Evolutionary conservation across 352 stramenopile genomes (phyloP).

Genomic region (Globisporangium paroecandrum): DNA sequence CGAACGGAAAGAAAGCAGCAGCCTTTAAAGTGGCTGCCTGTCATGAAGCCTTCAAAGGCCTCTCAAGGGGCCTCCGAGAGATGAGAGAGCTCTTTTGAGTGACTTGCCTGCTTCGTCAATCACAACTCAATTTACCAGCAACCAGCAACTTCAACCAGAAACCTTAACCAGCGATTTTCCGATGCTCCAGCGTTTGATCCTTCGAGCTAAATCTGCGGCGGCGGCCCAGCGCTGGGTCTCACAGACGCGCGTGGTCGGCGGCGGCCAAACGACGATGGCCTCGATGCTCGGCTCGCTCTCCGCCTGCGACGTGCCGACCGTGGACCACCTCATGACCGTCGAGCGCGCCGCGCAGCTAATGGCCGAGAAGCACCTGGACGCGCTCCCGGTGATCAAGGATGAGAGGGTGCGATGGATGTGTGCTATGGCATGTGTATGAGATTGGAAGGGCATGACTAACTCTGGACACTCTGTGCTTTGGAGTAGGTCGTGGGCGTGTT

Average conservation of each 20-base stretch:
- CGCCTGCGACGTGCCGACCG: constrained; percentile 16
- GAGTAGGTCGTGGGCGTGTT: constrained; percentile 34
- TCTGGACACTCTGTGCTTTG: neutral
- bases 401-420: constrained; percentile 18
- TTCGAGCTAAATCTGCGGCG: constrained; percentile 1
- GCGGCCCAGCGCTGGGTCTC: constrained; percentile 13
- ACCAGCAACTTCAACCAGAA: neutral
- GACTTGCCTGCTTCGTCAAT: neutral
- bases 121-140: constrained; percentile 11
- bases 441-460: neutral
- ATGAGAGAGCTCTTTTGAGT: neutral
- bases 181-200: constrained; percentile 12
- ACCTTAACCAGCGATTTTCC: neutral
- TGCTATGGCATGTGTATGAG: neutral
- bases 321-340: constrained; percentile 33
- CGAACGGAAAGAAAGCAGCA: neutral
- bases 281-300: constrained; percentile 2
- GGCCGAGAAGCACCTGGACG: constrained; percentile 31
- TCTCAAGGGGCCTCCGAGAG: neutral
- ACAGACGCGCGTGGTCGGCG: constrained; percentile 1
- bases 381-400: constrained; percentile 34
- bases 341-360: constrained; percentile 35
- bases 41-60: neutral
- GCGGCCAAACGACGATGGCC: constrained; percentile 17
- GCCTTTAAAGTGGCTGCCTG: neutral